phyloP scores from a whole-genome alignment of 2,329 filamentous ascomycete species.

The Thelonectria rubi region DNA sequence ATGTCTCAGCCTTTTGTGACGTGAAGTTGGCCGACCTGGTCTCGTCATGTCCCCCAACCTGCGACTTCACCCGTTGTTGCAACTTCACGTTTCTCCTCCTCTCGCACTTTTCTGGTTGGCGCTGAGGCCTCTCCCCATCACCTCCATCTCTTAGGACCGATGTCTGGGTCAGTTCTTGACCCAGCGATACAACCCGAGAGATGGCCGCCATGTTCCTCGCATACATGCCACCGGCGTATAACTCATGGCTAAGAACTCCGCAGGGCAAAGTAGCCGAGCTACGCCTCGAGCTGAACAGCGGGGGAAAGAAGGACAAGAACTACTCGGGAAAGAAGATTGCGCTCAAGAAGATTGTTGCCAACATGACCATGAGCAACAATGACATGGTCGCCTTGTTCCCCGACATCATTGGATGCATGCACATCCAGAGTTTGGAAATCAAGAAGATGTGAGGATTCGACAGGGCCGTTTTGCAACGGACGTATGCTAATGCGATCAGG shows the following conservation, averaged over 20 bases:
- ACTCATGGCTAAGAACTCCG: slow-evolving; percentile 63
- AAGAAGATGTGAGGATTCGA: slow-evolving; percentile 85
- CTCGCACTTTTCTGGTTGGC: not conserved
- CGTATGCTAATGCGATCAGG: slow-evolving; percentile 61
- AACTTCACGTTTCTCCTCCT: slow-evolving; percentile 4
- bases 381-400: slow-evolving; percentile 98
- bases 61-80: slow-evolving; percentile 16
- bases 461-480: not conserved
- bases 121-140: not conserved
- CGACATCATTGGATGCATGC: slow-evolving; percentile 95
- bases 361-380: slow-evolving; percentile 99
- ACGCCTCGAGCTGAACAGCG: slow-evolving; percentile 90
- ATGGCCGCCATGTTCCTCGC: slow-evolving; percentile 61
- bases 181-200: slow-evolving; percentile 17
- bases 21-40: slow-evolving; percentile 21
- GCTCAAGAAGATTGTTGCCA: slow-evolving; percentile 98
- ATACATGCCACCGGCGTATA: slow-evolving; percentile 56
- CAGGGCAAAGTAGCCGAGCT: slow-evolving; percentile 99
- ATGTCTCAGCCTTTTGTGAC: slow-evolving; percentile 32
- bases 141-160: slow-evolving; percentile 15
- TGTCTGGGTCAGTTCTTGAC: slow-evolving; percentile 23
- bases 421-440: slow-evolving; percentile 92
- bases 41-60: slow-evolving; percentile 9
- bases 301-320: slow-evolving; percentile 98
- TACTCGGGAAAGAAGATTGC: slow-evolving; percentile 95